Conservation (phyloP, 495 filamentous ascomycete species). For the Aspergillus haitiensis region DNA sequence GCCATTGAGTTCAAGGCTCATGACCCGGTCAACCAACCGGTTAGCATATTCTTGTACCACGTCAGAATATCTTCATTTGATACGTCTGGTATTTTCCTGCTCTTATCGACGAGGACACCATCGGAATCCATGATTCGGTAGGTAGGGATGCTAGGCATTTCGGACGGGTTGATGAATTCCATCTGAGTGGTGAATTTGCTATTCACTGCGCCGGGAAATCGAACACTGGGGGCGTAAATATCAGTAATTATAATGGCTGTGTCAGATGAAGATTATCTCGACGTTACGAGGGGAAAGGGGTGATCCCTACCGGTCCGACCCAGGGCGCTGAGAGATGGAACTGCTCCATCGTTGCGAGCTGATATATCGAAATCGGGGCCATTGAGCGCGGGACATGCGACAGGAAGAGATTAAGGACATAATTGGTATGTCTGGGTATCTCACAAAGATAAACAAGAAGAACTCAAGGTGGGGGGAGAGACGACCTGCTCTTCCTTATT, state of each 20-base stretch:
- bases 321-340: slow-evolving; percentile 66
- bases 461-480: not conserved
- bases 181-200: slow-evolving; percentile 84
- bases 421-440: not conserved
- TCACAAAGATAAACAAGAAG: no score
- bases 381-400: not conserved
- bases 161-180: slow-evolving; percentile 68
- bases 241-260: not conserved
- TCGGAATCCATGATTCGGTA: slow-evolving; percentile 86
- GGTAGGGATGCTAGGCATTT: slow-evolving; percentile 71
- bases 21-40: slow-evolving; percentile 40
- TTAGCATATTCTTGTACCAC: slow-evolving; percentile 68
- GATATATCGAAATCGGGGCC: not conserved
- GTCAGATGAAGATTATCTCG: no score
- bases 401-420: not conserved
- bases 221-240: slow-evolving; percentile 53
- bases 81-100: slow-evolving; percentile 58
- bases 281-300: not conserved
- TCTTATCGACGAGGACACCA: slow-evolving; percentile 73
- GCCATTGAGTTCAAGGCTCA: not conserved
- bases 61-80: slow-evolving; percentile 65
- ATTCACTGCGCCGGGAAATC: slow-evolving; percentile 93
- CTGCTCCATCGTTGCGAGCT: slow-evolving; percentile 51
- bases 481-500: not conserved
- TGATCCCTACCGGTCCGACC: slow-evolving; percentile 58